Evolutionary conservation across 768 basidiomycete genomes (phyloP).

Genomic region (Lentinula sp.): DNA sequence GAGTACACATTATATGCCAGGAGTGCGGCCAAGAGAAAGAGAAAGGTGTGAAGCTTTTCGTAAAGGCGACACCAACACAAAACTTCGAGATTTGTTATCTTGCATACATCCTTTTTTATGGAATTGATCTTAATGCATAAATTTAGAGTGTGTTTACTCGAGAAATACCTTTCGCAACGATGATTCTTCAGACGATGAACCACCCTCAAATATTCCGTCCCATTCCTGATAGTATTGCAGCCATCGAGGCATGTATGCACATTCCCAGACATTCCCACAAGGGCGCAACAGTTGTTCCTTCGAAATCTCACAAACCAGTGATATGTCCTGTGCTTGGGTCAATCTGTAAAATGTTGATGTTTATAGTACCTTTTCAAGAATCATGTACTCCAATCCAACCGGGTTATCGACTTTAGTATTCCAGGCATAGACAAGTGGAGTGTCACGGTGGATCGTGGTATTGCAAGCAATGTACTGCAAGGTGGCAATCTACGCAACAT

Average conservation of each 20-base stretch:
- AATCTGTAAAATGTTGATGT: constrained; percentile 6
- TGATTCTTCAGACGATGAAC: constrained; percentile 1
- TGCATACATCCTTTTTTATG: no score
- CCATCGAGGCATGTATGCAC: constrained; percentile 16
- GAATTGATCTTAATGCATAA: no score
- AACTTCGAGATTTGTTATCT: no score
- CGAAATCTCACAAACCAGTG: constrained; percentile 14
- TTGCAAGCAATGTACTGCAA: constrained; percentile 10
- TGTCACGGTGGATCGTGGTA: constrained; percentile 12
- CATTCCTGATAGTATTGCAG: constrained; percentile 7
- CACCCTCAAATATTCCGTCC: constrained; percentile 9
- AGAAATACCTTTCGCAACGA: constrained; percentile 6
- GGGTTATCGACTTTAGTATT: constrained; percentile 11
- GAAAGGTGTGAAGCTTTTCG: no score
- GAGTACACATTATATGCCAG: no score
- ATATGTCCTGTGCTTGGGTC: constrained; percentile 11
- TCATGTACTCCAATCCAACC: constrained; percentile 16
- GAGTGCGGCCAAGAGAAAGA: no score
- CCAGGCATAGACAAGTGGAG: constrained; percentile 11
- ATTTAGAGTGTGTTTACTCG: background rate
- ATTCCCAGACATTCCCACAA: constrained; percentile 19
- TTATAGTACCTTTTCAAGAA: constrained; percentile 12
- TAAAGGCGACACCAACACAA: no score
- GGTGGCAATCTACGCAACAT: constrained; percentile 13
- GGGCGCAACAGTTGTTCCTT: constrained; percentile 13